Percentiles rank a stretch among this genome's conserved stretches.
Evolutionary conservation across 306 rosid genomes (phyloP).

Genomic region (Pyrus communis): DNA sequence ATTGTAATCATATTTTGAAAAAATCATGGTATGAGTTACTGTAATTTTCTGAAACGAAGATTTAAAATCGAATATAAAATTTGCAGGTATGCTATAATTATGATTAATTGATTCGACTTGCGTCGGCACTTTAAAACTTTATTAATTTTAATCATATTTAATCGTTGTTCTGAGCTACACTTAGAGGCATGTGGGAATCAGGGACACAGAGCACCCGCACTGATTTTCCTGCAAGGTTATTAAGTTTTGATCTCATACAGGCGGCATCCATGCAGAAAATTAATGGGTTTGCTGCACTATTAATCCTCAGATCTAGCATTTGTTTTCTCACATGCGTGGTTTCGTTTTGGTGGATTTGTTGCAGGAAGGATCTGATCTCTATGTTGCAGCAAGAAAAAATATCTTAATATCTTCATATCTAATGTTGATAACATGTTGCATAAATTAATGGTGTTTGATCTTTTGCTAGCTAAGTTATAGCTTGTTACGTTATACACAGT

Average conservation of each 20-base stretch:
- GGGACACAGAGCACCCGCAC: slow-evolving; percentile 8
- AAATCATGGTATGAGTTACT: no score
- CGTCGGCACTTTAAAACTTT: neutral
- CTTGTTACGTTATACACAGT: neutral
- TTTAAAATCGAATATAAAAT: no score
- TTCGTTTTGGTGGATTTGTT: neutral
- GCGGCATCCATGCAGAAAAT: neutral
- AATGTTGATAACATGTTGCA: neutral
- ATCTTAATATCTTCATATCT: neutral
- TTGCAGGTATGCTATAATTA: no score
- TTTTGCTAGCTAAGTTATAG: neutral
- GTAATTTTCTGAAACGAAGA: no score
- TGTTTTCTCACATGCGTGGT: slow-evolving; percentile 1
- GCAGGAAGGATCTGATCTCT: neutral
- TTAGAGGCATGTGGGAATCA: slow-evolving; percentile 3
- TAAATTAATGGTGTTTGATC: neutral
- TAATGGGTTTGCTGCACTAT: neutral
- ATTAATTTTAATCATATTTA: neutral
- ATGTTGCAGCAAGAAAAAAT: neutral
- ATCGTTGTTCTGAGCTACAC: neutral
- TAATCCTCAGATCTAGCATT: slow-evolving; percentile 1
- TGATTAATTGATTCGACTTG: no score
- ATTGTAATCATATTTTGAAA: neutral
- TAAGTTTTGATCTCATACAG: neutral
- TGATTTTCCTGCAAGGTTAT: slow-evolving; percentile 2